These are phyloP conservation scores for Phytopythium vexans DNA, from an alignment of 352 stramenopile genomes.

Conservation along the genomic window DNA sequence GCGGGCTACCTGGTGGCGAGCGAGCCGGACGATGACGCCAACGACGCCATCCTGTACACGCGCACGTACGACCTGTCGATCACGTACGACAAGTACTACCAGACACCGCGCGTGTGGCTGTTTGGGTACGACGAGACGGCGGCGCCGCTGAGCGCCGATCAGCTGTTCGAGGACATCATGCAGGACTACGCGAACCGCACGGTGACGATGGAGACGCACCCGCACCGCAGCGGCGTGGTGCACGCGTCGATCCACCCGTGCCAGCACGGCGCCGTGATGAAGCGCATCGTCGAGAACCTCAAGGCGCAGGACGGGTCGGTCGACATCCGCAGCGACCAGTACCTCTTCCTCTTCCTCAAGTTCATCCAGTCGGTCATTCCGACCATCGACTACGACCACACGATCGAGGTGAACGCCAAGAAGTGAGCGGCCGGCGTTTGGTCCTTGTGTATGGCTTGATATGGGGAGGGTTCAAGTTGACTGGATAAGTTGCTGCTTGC, in stretches of 20 bases:
- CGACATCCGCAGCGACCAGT: constrained; percentile 93
- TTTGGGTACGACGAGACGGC: constrained; percentile 94
- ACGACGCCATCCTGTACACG: constrained; percentile 92
- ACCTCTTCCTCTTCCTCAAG: constrained; percentile 99
- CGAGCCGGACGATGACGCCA: constrained; percentile 81
- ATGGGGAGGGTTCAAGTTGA: no score
- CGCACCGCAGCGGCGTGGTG: constrained; percentile 84
- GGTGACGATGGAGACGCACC: constrained; percentile 98
- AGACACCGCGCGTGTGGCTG: constrained; percentile 98
- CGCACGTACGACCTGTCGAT: constrained; percentile 98
- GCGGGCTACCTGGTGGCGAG: constrained; percentile 58
- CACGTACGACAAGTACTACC: constrained; percentile 99
- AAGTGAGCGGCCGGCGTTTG: constrained; percentile 16
- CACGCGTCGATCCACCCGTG: constrained; percentile 98
- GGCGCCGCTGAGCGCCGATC: constrained; percentile 83
- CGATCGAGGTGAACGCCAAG: constrained; percentile 93
- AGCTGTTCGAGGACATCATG: constrained; percentile 99
- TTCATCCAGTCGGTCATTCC: constrained; percentile 99
- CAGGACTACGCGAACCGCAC: constrained; percentile 99
- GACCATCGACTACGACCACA: constrained; percentile 99
- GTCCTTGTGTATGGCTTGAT: no score
- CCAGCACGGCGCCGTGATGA: constrained; percentile 98
- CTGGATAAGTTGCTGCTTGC: no score
- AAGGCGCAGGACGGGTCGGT: constrained; percentile 43
- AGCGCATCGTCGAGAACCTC: constrained; percentile 96